These are phyloP conservation scores for Claviceps sp. DNA, from an alignment of 2,329 filamentous ascomycete species.

Conservation along the genomic window DNA sequence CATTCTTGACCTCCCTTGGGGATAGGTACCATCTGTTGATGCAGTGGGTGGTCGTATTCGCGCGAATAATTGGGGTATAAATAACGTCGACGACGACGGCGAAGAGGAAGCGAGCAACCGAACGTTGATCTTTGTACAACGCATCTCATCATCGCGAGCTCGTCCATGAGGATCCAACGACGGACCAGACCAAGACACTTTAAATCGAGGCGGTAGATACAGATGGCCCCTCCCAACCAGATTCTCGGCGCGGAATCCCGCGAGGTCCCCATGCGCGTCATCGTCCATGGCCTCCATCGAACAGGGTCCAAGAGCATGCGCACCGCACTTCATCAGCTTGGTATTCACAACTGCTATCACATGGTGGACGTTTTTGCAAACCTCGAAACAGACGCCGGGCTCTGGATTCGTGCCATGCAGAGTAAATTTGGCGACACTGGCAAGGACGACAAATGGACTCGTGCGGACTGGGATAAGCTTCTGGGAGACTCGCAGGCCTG, in stretches of 20 bases:
- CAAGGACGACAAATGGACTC: constrained; percentile 16
- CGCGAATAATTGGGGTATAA: too few species aligned
- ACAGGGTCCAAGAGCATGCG: constrained; percentile 25
- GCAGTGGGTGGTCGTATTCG: too few species aligned
- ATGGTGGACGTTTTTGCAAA: constrained; percentile 13
- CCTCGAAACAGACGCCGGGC: constrained; percentile 10
- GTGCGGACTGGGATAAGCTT: constrained; percentile 31
- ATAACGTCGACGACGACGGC: too few species aligned
- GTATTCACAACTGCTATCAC: constrained; percentile 18
- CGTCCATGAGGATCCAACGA: too few species aligned
- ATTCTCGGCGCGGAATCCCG: constrained; percentile 11
- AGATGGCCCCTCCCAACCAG: too few species aligned
- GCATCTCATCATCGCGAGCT: too few species aligned
- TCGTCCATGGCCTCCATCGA: constrained; percentile 25
- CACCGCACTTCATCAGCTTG: constrained; percentile 12
- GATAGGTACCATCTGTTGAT: too few species aligned
- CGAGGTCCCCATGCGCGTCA: constrained; percentile 25
- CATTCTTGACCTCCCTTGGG: too few species aligned
- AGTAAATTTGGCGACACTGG: constrained; percentile 17
- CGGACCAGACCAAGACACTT: too few species aligned
- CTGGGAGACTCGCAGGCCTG: constrained; percentile 36
- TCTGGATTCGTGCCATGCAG: constrained; percentile 20
- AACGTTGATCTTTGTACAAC: too few species aligned
- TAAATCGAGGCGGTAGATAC: too few species aligned
- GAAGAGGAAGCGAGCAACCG: too few species aligned